Conservation (phyloP, 129 eudicot genomes). For the Arctium minus region DNA sequence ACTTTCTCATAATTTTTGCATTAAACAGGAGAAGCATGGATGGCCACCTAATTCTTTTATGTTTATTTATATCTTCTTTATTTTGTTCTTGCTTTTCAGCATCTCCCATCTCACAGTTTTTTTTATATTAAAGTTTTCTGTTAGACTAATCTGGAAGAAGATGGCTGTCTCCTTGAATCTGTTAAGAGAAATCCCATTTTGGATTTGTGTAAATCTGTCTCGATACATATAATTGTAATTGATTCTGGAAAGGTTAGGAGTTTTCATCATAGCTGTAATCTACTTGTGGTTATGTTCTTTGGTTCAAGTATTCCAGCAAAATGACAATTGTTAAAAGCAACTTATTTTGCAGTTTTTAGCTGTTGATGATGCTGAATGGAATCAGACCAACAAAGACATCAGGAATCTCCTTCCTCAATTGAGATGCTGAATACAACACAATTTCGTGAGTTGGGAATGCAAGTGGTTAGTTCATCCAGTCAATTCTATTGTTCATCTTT, state of each 20-base stretch:
- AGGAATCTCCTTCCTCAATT: slow-evolving; percentile 53
- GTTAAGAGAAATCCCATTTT: slow-evolving; percentile 30
- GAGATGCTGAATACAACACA: slow-evolving; percentile 40
- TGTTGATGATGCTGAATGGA: slow-evolving; percentile 52
- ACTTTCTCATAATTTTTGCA: not conserved
- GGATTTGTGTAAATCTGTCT: slow-evolving; percentile 41
- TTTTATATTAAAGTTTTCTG: not conserved
- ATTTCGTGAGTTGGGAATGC: slow-evolving; percentile 52
- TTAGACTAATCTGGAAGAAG: slow-evolving; percentile 18
- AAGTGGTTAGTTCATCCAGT: slow-evolving; percentile 54
- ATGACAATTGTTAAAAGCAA: not conserved
- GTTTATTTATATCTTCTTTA: not conserved
- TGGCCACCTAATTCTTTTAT: slow-evolving; percentile 36
- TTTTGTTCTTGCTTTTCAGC: not conserved
- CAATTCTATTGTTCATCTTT: not conserved
- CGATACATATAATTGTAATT: slow-evolving; percentile 53
- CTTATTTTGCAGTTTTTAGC: slow-evolving; percentile 42
- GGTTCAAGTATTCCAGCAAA: not conserved
- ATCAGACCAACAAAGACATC: slow-evolving; percentile 25
- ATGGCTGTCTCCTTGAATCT: slow-evolving; percentile 43
- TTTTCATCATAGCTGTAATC: not conserved
- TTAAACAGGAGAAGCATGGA: slow-evolving; percentile 59
- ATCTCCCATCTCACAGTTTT: not conserved
- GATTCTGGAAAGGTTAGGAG: slow-evolving; percentile 72
- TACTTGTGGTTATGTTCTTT: not conserved